Conservation (phyloP, 306 rosid species). For the Vigna unguiculata region DNA sequence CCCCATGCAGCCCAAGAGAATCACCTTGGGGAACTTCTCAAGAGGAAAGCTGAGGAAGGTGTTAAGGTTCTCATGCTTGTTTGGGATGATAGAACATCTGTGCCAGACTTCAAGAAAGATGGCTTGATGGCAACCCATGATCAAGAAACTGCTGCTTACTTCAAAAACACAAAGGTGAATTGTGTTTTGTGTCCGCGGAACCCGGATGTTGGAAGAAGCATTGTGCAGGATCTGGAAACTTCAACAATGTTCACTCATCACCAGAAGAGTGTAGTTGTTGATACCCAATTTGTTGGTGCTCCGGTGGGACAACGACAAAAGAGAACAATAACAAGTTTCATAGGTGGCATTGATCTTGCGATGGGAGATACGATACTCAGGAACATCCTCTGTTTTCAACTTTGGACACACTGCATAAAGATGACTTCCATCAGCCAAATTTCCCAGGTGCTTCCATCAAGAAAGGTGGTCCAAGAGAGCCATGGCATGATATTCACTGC, state of each 20-base stretch:
- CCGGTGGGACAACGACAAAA: slow-evolving; percentile 36
- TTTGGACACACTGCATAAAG: slow-evolving; percentile 52
- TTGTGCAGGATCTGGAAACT: slow-evolving; percentile 62
- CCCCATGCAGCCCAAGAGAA: slow-evolving; percentile 18
- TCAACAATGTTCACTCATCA: slow-evolving; percentile 89
- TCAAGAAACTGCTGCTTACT: slow-evolving; percentile 67
- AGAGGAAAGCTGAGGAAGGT: slow-evolving; percentile 76
- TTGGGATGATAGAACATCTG: slow-evolving; percentile 87
- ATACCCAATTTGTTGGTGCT: slow-evolving; percentile 37
- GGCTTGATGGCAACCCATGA: slow-evolving; percentile 91
- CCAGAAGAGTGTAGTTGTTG: slow-evolving; percentile 75
- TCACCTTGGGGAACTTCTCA: slow-evolving; percentile 77
- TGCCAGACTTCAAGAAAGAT: slow-evolving; percentile 58
- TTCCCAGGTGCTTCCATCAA: slow-evolving; percentile 70
- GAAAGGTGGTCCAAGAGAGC: slow-evolving; percentile 95
- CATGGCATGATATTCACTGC: slow-evolving; percentile 96
- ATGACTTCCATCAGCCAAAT: slow-evolving; percentile 88
- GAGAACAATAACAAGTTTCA: slow-evolving; percentile 64
- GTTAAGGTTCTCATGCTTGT: slow-evolving; percentile 79
- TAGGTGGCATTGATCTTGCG: slow-evolving; percentile 94
- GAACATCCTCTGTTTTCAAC: slow-evolving; percentile 74
- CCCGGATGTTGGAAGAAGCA: slow-evolving; percentile 71
- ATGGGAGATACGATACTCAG: slow-evolving; percentile 80
- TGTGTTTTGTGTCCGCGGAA: slow-evolving; percentile 74
- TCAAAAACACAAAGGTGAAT: slow-evolving; percentile 64